phyloP scores from a whole-genome alignment of 1,139 yeast species.

The Meyerozyma athensensis region DNA sequence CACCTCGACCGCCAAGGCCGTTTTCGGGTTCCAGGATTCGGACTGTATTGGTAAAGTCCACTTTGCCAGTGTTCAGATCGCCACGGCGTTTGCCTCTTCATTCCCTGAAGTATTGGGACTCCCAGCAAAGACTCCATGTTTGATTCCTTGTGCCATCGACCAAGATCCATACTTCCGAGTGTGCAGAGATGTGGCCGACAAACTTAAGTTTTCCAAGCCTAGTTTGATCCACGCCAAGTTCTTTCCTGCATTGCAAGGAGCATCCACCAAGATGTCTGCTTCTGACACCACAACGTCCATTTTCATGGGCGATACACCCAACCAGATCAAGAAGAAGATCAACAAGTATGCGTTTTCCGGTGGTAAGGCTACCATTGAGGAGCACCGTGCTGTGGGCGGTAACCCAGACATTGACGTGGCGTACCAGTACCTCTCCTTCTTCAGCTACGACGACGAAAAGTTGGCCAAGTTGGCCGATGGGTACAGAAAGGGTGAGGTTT shows the following conservation, averaged over 20 bases:
- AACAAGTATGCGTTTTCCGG: conserved; percentile 97
- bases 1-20: conserved; percentile 91
- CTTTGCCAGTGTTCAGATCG: conserved; percentile 93
- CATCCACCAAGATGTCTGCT: conserved; percentile 96
- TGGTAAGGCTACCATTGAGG: conserved; percentile 83
- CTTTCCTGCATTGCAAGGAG: conserved; percentile 98
- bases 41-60: conserved; percentile 94
- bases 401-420: conserved; percentile 95
- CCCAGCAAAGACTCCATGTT: conserved; percentile 84
- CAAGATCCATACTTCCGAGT: conserved; percentile 98
- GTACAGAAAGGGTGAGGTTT: conserved; percentile 75
- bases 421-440: conserved; percentile 85
- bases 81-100: conserved; percentile 92
- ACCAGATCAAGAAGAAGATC: conserved; percentile 88
- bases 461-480: conserved; percentile 57
- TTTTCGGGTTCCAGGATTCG: conserved; percentile 94
- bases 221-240: conserved; percentile 90
- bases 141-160: conserved; percentile 98
- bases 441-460: conserved; percentile 81
- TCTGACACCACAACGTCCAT: conserved; percentile 75
- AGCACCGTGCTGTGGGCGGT: conserved; percentile 87
- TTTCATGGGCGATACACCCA: conserved; percentile 91
- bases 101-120: conserved; percentile 90
- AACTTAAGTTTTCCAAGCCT: conserved; percentile 86
- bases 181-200: conserved; percentile 95